These are phyloP conservation scores for Blastobotrys attinorum DNA, from an alignment of 805 yeast species.

Conservation along the genomic window DNA sequence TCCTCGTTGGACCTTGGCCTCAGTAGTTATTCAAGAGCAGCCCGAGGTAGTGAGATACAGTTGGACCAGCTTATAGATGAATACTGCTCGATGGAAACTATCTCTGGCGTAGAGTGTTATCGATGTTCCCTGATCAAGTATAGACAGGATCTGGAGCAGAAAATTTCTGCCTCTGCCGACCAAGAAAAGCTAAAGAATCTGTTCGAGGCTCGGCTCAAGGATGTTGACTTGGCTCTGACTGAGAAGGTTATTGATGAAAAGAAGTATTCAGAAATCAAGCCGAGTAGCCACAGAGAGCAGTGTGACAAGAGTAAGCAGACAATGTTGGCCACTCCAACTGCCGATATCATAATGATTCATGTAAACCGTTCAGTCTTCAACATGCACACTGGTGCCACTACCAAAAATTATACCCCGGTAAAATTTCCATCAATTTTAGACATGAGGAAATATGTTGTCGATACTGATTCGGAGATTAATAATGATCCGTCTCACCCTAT, in stretches of 20 bases:
- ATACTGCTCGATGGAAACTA: conserved; percentile 58
- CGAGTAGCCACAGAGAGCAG: conserved; percentile 64
- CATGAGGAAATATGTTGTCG: conserved; percentile 61
- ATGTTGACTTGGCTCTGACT: conserved; percentile 45
- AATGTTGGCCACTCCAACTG: conserved; percentile 68
- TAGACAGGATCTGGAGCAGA: conserved; percentile 23
- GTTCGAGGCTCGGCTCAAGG: conserved; percentile 39
- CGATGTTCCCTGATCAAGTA: conserved; percentile 62
- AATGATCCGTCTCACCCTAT: conserved; percentile 69
- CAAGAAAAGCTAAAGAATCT: conserved; percentile 16
- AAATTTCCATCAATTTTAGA: conserved; percentile 64
- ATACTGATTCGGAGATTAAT: conserved; percentile 53
- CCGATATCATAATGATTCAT: conserved; percentile 61
- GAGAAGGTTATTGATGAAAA: conserved; percentile 75
- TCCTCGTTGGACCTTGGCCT: conserved; percentile 28
- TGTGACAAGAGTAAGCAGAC: conserved; percentile 80
- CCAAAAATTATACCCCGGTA: conserved; percentile 80
- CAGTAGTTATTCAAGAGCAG: conserved; percentile 3
- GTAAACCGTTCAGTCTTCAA: conserved; percentile 92
- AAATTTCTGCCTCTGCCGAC: neutral
- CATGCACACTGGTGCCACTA: conserved; percentile 70
- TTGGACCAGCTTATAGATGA: conserved; percentile 23
- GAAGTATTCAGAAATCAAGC: conserved; percentile 62
- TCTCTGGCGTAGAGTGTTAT: conserved; percentile 91
- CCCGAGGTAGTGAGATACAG: conserved; percentile 1